Conservation (phyloP, 371 early-diverging fungal genomes). For the Mucor circinelloides region DNA sequence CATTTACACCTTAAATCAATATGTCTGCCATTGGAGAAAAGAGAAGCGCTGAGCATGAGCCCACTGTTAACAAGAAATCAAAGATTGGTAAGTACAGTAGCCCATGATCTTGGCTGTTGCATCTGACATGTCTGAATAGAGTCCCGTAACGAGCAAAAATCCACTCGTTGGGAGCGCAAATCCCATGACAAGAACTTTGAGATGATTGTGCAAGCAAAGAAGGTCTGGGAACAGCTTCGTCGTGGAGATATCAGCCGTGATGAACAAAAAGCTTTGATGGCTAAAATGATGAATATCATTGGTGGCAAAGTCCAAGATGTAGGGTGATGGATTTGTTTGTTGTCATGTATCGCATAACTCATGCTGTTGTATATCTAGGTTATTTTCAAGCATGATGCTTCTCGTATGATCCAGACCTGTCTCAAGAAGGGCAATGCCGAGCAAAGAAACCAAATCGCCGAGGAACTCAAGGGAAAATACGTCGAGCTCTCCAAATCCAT, state of each 20-base stretch:
- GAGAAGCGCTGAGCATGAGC: conserved; percentile 20
- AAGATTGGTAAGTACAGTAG: conserved; percentile 20
- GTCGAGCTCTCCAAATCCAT: conserved; percentile 75
- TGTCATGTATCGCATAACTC: too few species aligned
- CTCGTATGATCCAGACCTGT: conserved; percentile 91
- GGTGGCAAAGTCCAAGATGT: conserved; percentile 85
- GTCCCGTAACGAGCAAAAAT: conserved; percentile 51
- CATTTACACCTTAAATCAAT: neutral
- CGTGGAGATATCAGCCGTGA: conserved; percentile 68
- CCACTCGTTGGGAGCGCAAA: conserved; percentile 68
- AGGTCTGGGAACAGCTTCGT: conserved; percentile 88
- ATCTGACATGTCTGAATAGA: conserved; percentile 17
- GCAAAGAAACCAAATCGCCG: conserved; percentile 81
- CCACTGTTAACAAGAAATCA: conserved; percentile 24
- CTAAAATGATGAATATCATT: conserved; percentile 78
- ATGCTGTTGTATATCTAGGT: conserved; percentile 47
- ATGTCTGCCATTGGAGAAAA: conserved; percentile 34
- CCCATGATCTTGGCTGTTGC: neutral
- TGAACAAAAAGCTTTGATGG: conserved; percentile 71
- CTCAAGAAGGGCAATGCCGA: conserved; percentile 84
- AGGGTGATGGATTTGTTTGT: conserved; percentile 9
- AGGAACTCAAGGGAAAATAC: conserved; percentile 79
- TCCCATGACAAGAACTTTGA: conserved; percentile 71
- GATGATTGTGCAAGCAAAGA: conserved; percentile 75
- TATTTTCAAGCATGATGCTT: conserved; percentile 95